Evolutionary conservation across 495 filamentous ascomycete genomes (phyloP).

Genomic region (Apiosordaria backusii): DNA sequence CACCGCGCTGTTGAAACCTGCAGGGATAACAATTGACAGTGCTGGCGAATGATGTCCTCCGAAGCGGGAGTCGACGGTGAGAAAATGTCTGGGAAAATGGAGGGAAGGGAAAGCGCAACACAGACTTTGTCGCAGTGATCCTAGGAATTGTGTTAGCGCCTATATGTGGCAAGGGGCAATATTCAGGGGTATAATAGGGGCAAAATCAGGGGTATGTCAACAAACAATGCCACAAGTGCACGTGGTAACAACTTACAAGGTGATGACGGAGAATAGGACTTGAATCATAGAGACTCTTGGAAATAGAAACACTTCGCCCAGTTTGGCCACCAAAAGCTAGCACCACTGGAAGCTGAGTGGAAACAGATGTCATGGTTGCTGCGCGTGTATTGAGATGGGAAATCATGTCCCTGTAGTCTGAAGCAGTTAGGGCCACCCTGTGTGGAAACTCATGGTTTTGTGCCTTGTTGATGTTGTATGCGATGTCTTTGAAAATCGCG

Average conservation of each 20-base stretch:
- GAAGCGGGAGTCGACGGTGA: slow-evolving; percentile 24
- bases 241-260: background rate
- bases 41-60: slow-evolving; percentile 42
- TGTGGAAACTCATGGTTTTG: background rate
- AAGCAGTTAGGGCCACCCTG: background rate
- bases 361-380: background rate
- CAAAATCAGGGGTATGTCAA: too few species aligned
- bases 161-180: background rate
- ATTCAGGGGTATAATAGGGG: too few species aligned
- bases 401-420: background rate
- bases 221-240: background rate
- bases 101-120: slow-evolving; percentile 31
- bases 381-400: background rate
- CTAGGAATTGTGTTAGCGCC: background rate
- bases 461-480: background rate
- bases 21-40: slow-evolving; percentile 44
- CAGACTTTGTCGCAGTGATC: slow-evolving; percentile 33
- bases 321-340: slow-evolving; percentile 51
- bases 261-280: slow-evolving; percentile 34
- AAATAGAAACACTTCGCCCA: slow-evolving; percentile 36
- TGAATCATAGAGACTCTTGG: slow-evolving; percentile 32
- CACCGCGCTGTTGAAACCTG: slow-evolving; percentile 48
- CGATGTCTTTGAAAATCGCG: background rate
- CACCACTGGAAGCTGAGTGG: slow-evolving; percentile 29
- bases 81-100: slow-evolving; percentile 51